Percentiles rank a stretch among this genome's conserved stretches.
Evolutionary conservation across 225 moss, liverwort and hornwort genomes (phyloP).

Genomic region (Lunularia cruciata): DNA sequence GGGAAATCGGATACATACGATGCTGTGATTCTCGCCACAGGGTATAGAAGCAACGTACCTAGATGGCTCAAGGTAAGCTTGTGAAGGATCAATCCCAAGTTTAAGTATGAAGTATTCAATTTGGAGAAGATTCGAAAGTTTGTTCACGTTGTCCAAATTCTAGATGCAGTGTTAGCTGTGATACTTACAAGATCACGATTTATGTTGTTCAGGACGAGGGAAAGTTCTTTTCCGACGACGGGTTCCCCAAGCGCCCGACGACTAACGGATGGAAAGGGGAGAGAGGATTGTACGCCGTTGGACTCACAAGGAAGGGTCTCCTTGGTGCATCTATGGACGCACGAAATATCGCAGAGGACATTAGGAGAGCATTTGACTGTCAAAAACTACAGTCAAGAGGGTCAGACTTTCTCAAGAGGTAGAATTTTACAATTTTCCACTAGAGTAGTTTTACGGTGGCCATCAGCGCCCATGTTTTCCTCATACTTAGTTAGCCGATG

Average conservation of each 20-base stretch:
- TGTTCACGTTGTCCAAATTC: too few relatives aligned
- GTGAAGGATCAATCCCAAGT: neutral
- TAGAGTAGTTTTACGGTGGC: too few relatives aligned
- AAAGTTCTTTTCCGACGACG: constrained; percentile 36
- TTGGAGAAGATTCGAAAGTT: too few relatives aligned
- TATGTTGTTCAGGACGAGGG: constrained; percentile 36
- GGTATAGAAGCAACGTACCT: constrained; percentile 86
- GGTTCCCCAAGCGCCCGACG: constrained; percentile 48
- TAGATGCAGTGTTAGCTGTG: constrained; percentile 37
- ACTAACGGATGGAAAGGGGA: constrained; percentile 74
- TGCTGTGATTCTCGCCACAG: constrained; percentile 72
- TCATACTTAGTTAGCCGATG: neutral
- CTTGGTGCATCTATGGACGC: constrained; percentile 72
- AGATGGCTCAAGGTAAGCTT: constrained; percentile 82
- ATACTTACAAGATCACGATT: constrained; percentile 15
- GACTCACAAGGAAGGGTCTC: constrained; percentile 66
- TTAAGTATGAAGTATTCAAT: too few relatives aligned
- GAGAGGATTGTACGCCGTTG: constrained; percentile 62
- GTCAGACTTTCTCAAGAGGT: too few relatives aligned
- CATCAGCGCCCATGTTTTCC: too few relatives aligned
- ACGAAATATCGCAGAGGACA: constrained; percentile 62
- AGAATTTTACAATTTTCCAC: neutral
- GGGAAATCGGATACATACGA: constrained; percentile 48
- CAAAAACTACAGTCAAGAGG: neutral
- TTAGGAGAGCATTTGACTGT: constrained; percentile 32